phyloP scores from a whole-genome alignment of 2,329 filamentous ascomycete genomes.

The Coniochaeta prunicola region DNA sequence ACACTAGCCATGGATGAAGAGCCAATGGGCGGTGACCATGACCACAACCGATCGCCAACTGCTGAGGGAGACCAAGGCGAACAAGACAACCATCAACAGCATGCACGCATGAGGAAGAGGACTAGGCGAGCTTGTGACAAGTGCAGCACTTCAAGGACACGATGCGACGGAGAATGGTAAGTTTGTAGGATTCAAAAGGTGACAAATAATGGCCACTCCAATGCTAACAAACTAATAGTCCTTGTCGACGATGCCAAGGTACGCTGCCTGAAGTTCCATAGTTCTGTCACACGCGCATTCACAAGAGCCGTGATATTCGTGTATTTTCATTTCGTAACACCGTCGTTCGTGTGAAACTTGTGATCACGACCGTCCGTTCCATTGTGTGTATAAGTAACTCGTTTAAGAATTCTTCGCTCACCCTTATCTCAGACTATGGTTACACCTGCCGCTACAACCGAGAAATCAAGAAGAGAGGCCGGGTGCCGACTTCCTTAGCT shows the following conservation, averaged over 20 bases:
- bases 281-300: not conserved
- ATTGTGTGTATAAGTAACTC: not conserved
- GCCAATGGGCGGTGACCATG: not conserved
- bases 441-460: not conserved
- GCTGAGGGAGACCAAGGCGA: not conserved
- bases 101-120: constrained; percentile 1
- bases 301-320: no score
- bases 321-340: no score
- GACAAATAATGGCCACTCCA: not conserved
- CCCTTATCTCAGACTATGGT: not conserved
- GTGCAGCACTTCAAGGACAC: not conserved
- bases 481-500: not conserved
- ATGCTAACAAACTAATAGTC: not conserved
- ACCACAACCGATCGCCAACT: not conserved
- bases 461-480: constrained; percentile 3
- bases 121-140: constrained; percentile 1
- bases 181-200: no score
- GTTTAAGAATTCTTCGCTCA: not conserved
- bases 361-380: not conserved
- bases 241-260: constrained; percentile 1
- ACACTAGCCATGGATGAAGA: not conserved
- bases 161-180: constrained; percentile 1
- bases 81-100: not conserved
- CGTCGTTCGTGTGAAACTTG: not conserved
- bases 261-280: not conserved